A percentile compares a stretch with the other conserved stretches of the same genome.
phyloP scores from a whole-genome alignment of 495 filamentous ascomycete genomes.

The Penicillium herquei region DNA sequence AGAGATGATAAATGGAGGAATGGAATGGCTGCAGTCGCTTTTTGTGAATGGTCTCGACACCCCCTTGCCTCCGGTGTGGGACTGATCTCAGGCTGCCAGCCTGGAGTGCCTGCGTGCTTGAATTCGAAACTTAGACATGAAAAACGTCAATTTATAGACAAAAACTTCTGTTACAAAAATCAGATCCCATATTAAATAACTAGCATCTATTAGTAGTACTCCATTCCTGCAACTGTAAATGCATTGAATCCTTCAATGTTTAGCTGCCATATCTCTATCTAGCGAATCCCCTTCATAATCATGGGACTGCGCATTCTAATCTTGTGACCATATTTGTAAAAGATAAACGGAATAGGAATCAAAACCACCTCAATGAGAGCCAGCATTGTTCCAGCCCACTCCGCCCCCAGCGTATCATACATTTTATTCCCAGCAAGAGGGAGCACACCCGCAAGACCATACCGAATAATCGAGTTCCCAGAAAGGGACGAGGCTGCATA shows the following conservation, averaged over 20 bases:
- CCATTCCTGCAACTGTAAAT: too few species aligned
- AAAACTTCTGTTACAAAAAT: too few species aligned
- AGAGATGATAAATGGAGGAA: slow-evolving; percentile 19
- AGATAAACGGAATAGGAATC: slow-evolving; percentile 72
- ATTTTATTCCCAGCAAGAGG: slow-evolving; percentile 68
- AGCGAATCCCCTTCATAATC: slow-evolving; percentile 55
- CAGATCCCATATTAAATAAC: too few species aligned
- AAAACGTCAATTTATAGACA: too few species aligned
- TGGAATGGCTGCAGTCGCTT: slow-evolving; percentile 22
- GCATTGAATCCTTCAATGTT: too few species aligned
- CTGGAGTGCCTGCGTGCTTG: too few species aligned
- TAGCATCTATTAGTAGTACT: too few species aligned
- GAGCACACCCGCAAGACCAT: slow-evolving; percentile 63
- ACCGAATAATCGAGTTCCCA: slow-evolving; percentile 64
- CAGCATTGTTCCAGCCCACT: slow-evolving; percentile 73
- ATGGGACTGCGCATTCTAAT: slow-evolving; percentile 61
- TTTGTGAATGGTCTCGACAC: slow-evolving; percentile 10
- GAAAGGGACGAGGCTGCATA: slow-evolving; percentile 71
- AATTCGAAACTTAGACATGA: too few species aligned
- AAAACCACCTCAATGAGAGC: slow-evolving; percentile 61
- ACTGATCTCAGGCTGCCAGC: slow-evolving; percentile 3
- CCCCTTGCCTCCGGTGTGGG: slow-evolving; percentile 40
- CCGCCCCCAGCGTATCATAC: slow-evolving; percentile 62
- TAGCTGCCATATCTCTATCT: background rate
- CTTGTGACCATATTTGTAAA: slow-evolving; percentile 66